Evolutionary conservation across 2,329 filamentous ascomycete species (phyloP).

Genomic region (Pochonia chlamydosporia): DNA sequence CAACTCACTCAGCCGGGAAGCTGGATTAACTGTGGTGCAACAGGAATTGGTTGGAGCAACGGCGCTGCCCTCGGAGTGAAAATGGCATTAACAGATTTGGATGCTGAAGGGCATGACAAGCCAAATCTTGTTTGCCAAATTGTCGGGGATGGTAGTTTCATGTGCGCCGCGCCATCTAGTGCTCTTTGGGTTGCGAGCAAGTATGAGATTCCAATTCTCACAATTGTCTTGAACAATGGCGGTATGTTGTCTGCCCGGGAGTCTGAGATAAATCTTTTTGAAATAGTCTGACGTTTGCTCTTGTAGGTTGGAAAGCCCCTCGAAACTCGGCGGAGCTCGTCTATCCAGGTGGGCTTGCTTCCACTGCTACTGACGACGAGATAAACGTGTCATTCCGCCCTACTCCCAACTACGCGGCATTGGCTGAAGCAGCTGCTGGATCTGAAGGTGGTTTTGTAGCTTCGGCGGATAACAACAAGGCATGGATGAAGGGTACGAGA

Average conservation of each 20-base stretch:
- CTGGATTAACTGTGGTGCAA: slow-evolving; percentile 73
- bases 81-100: slow-evolving; percentile 38
- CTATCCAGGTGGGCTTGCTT: slow-evolving; percentile 6
- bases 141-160: slow-evolving; percentile 43
- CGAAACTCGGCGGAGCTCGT: slow-evolving; percentile 9
- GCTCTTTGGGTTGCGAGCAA: slow-evolving; percentile 43
- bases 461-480: background rate
- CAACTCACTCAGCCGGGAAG: slow-evolving; percentile 58
- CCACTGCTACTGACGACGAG: slow-evolving; percentile 8
- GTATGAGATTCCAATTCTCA: slow-evolving; percentile 41
- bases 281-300: background rate
- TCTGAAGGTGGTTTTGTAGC: background rate
- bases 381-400: slow-evolving; percentile 11
- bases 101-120: slow-evolving; percentile 29
- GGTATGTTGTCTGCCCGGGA: slow-evolving; percentile 20
- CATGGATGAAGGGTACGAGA: slow-evolving; percentile 5
- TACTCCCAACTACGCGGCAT: slow-evolving; percentile 8
- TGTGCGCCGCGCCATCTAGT: slow-evolving; percentile 41
- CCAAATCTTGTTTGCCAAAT: slow-evolving; percentile 39
- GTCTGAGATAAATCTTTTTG: background rate
- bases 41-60: slow-evolving; percentile 70
- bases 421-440: slow-evolving; percentile 7
- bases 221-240: slow-evolving; percentile 43
- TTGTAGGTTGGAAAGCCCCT: slow-evolving; percentile 11
- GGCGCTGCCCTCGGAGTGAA: slow-evolving; percentile 69